Evolutionary conservation across 2,329 filamentous ascomycete genomes (phyloP), one percentile per base, ranked within the genome.

Genomic region (Venturia carpophila): DNA sequence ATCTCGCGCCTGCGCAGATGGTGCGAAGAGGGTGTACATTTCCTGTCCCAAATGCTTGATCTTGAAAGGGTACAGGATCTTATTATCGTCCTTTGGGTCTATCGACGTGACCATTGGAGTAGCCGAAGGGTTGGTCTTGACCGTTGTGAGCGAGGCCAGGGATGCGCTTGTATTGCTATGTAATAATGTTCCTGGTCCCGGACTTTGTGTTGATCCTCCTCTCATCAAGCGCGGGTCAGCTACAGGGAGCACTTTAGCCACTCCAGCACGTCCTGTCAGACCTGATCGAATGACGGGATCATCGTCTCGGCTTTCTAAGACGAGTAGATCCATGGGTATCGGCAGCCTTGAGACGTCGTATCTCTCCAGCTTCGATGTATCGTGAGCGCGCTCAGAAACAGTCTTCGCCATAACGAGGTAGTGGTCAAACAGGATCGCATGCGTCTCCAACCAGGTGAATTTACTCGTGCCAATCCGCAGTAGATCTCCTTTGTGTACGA

Each of bases 21-120:
- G 84, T 0, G 93, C 92, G 74, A 95, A 97, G 1, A 99, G 80
- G 0, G 90, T 96, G 74, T 97, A 97, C 0, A 91, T 87, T 70
- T 96, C 92, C 68, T 96, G 90, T 15, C 95, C 94, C 24, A 99
- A 83, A 77, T 99, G 94, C 78, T 97, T 97, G 73, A 99, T 86
- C 69, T 87, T 87, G 84, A 99, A 99, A 0, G 95, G 94, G 73
- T 92, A 99, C 70, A 99, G 78, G 58, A 94, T 89, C 74, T 88
- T 91, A 72, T 81, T 80, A 37, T 91, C 87, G 69, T 96, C 90
- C 68, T 85, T 89, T 37, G 82, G 77, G 5, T 86, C 85, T 21
- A 83, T 73, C 13, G 73, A 75, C 7, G 79, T 75, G 15, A 79
- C 78, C 60, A 83, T 47, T 15, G 65, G 62, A n/a, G 62, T 3